Evolutionary conservation across 176 grass and related monocot genomes (phyloP).

Genomic region (Lolium multiflorum): DNA sequence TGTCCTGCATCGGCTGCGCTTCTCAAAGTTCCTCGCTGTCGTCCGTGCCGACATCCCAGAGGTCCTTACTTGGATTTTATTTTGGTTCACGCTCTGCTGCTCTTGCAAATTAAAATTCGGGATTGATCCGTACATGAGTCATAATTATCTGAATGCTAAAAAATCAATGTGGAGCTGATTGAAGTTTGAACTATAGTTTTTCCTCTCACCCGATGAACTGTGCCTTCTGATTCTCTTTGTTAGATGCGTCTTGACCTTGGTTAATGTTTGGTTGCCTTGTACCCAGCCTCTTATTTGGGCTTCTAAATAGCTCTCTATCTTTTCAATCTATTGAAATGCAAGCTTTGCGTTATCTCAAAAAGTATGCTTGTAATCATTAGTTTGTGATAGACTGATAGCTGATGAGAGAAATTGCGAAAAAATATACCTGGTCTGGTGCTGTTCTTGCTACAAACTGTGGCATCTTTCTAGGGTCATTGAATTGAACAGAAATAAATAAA

Average conservation of each 20-base stretch:
- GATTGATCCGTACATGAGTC: background rate
- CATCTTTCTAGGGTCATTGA: background rate
- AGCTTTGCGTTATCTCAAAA: too few relatives aligned
- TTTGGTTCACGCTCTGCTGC: background rate
- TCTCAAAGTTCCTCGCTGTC: slow-evolving; percentile 77
- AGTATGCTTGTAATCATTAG: background rate
- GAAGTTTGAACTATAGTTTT: background rate
- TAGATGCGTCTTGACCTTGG: slow-evolving; percentile 29
- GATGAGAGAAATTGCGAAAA: slow-evolving; percentile 4
- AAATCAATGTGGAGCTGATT: slow-evolving; percentile 5
- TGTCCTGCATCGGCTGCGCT: slow-evolving; percentile 72
- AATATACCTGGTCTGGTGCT: background rate
- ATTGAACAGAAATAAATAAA: slow-evolving; percentile 3
- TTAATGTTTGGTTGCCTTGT: background rate
- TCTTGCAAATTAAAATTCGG: background rate
- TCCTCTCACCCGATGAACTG: background rate
- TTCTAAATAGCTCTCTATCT: too few relatives aligned
- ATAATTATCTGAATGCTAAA: slow-evolving; percentile 30
- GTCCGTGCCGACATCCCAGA: slow-evolving; percentile 56
- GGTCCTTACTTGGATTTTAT: slow-evolving; percentile 35
- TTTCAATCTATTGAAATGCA: too few relatives aligned
- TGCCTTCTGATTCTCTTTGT: background rate
- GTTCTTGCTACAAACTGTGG: background rate
- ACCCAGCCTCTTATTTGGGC: too few relatives aligned
- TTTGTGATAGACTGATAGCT: slow-evolving; percentile 7